Evolutionary conservation across 257 asterid genomes (phyloP).

Genomic region (Nicotiana paniculata): DNA sequence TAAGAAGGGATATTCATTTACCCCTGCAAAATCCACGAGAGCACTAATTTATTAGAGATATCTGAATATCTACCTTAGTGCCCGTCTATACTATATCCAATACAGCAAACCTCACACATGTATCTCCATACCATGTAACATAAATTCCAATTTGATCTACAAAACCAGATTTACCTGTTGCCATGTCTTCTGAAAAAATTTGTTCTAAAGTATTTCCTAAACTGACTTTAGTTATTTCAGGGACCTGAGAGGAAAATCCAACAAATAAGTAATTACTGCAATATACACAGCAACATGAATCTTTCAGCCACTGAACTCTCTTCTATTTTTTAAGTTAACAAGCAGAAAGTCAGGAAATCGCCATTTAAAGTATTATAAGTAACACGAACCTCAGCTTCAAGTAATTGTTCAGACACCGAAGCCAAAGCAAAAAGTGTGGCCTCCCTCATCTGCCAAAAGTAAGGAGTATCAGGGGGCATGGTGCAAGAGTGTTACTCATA

Average conservation of each 20-base stretch:
- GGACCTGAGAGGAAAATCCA: slow-evolving; percentile 38
- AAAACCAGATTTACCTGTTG: slow-evolving; percentile 48
- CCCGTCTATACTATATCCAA: neutral
- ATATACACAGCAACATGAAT: neutral
- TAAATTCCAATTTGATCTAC: slow-evolving; percentile 15
- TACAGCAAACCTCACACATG: neutral
- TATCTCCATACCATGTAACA: neutral
- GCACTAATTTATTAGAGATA: slow-evolving; percentile 8
- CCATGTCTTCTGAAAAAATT: slow-evolving; percentile 69
- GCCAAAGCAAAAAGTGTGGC: slow-evolving; percentile 85
- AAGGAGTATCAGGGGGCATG: slow-evolving; percentile 1
- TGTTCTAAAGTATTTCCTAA: slow-evolving; percentile 62
- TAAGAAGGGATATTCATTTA: slow-evolving; percentile 76
- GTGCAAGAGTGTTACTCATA: neutral
- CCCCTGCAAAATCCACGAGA: slow-evolving; percentile 42
- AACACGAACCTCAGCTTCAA: slow-evolving; percentile 66
- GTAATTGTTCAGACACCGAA: slow-evolving; percentile 79
- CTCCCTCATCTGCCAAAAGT: slow-evolving; percentile 70
- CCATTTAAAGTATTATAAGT: neutral
- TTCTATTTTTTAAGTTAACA: neutral
- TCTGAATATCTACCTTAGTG: neutral
- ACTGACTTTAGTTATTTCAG: slow-evolving; percentile 32
- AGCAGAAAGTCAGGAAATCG: neutral
- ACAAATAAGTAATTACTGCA: slow-evolving; percentile 10
- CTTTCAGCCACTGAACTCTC: neutral